Evolutionary conservation across 371 early-diverging fungal genomes (phyloP), one percentile per base, ranked within the genome.

Genomic region (Mucor plumbeus): DNA sequence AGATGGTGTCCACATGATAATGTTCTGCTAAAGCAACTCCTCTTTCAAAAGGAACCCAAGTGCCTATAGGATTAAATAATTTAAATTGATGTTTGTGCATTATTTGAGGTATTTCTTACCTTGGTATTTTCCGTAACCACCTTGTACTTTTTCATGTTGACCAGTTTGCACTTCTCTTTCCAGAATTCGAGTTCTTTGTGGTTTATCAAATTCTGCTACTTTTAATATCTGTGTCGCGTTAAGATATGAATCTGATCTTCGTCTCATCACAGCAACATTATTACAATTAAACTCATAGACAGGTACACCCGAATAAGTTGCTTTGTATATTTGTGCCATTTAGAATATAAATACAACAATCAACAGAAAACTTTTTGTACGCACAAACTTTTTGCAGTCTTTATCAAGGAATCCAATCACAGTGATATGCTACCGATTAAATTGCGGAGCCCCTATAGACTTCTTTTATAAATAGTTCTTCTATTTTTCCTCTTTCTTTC

Each of bases 41-140:
- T 9, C 92, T 78, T 36, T 87, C 86, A 71, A 89, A 92, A 0
- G 96, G 96, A 6, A 96, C 86, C 93, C 82, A 84, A 15, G 85
- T 84, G 15, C 85, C 85, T 84, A 67, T 17, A 26, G 53, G 3
- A 8, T 26, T 26, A 26, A 26, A 3, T 3, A 3, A 26, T 26
- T 26, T 26, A 26, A 26, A 26, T 26, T 26, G 26, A 26, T 26
- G 26, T 26, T 3, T 26, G 26, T 26, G 26, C 26, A 26, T 26
- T 26, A 26, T 26, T 26, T 26, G 26, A 26, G 26, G 26, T 3
- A 31, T 35, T 31, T 10, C 26, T 88, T 95, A 68, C 97, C 97
- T 82, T 97, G 96, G 73, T 95, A 96, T 81, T 96, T 96, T 35
- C 97, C 97, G 66, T 97, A 96, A 11, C 97, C 97, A 14, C 97